Evolutionary conservation across 2,329 filamentous ascomycete genomes (phyloP), one percentile per base, ranked within the genome.

Genomic region (Rhexocercosporidium sp.): DNA sequence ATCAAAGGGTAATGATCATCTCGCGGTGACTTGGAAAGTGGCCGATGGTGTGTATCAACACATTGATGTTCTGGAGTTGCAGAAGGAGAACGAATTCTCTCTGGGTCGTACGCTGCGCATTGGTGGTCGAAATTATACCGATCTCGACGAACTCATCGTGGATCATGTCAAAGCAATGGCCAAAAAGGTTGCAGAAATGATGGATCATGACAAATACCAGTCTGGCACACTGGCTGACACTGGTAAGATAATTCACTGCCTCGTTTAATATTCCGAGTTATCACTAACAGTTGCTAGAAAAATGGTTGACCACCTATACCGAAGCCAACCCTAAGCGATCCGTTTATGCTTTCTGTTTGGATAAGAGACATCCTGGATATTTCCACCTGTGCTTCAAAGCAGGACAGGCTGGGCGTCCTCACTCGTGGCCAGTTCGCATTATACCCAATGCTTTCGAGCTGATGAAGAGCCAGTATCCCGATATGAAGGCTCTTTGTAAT

Each of bases 141-240:
- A 99, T 90, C 84, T 99, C 69, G 96, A 99, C 81, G 96, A 99
- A 79, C 81, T 99, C 82, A 98, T 99, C 73, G 94, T 97, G 77
- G 92, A 96, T 76, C 96, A 99, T 78, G 93, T 99, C 77, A 96
- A 97, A 82, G 93, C 94, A 62, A 99, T 98, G 96, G 92, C 94
- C 20, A 92, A 91, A 80, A 99, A 99, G 85, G 95, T 98, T 61
- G 93, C 97, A 72, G 95, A 99, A 83, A 90, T 99, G 84, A 96
- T 93, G 85, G 88, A 91, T 72, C 91, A 97, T 79, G 95, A 98
- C 78, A 97, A 97, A 80, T 99, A 92, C 83, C 93, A 97, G 81
- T 88, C 88, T 70, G 90, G 91, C 68, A 94, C 89, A 69, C 90
- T 90, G 76, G 85, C 89, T 69, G 92, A 96, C 75, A 92, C 94